A percentile compares a stretch with the other conserved stretches of the same genome.
Conservation (phyloP, 192 early-diverging fungal genomes). For the Thoreauomyces humboldtii region DNA sequence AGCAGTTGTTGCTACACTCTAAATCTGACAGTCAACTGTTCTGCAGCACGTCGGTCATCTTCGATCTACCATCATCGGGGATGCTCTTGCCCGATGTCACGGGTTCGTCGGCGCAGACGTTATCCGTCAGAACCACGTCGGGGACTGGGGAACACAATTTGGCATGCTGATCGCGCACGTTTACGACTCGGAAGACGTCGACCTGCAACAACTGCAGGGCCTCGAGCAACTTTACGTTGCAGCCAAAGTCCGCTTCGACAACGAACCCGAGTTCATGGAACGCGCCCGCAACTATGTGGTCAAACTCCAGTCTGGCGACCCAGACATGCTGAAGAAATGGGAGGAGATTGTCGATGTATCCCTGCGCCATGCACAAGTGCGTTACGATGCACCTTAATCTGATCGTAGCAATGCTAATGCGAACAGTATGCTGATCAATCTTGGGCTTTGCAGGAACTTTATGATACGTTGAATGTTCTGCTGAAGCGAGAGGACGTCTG, state of each 20-base stretch:
- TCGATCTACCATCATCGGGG: slow-evolving; percentile 96
- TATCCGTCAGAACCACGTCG: slow-evolving; percentile 95
- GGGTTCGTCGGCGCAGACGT: slow-evolving; percentile 86
- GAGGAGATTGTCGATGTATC: slow-evolving; percentile 28
- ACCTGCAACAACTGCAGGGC: slow-evolving; percentile 41
- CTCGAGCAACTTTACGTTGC: slow-evolving; percentile 39
- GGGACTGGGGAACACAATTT: slow-evolving; percentile 99
- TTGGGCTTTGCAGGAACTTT: slow-evolving; percentile 9
- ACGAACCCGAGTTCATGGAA: slow-evolving; percentile 11
- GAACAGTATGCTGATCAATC: neutral
- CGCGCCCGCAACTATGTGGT: slow-evolving; percentile 25
- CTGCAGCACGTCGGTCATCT: slow-evolving; percentile 96
- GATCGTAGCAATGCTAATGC: neutral
- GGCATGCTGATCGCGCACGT: slow-evolving; percentile 51
- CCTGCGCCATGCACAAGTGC: slow-evolving; percentile 11
- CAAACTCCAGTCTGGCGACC: slow-evolving; percentile 21
- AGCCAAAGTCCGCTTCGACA: slow-evolving; percentile 27
- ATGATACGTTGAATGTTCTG: slow-evolving; percentile 21
- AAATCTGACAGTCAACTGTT: too few species aligned
- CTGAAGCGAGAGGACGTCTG: slow-evolving; percentile 9
- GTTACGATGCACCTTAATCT: neutral
- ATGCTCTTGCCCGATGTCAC: slow-evolving; percentile 81
- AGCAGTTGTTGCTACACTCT: neutral
- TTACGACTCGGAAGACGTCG: slow-evolving; percentile 1
- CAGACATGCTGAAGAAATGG: slow-evolving; percentile 19